A percentile compares a stretch with the other conserved stretches of the same genome.
Evolutionary conservation across 306 rosid species (phyloP).

Genomic region (Arachis stenosperma): DNA sequence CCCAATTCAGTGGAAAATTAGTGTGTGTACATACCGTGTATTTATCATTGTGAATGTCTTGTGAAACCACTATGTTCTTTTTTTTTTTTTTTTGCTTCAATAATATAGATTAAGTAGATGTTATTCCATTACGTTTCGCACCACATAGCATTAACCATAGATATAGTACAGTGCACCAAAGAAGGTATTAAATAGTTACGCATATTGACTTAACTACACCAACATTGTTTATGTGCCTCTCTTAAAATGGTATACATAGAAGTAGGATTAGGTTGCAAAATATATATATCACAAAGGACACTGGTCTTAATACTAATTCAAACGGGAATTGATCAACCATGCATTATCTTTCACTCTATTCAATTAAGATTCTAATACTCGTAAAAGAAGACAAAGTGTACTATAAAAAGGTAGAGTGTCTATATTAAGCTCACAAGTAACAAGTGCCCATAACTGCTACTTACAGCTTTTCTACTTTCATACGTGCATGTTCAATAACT

Average conservation of each 20-base stretch:
- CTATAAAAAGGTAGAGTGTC: background rate
- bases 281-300: background rate
- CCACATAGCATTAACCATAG: background rate
- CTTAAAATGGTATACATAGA: background rate
- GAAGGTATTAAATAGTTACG: background rate
- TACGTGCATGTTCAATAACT: no score
- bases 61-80: no score
- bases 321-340: background rate
- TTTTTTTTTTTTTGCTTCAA: no score
- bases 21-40: no score
- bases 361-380: background rate
- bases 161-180: background rate
- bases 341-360: background rate
- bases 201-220: background rate
- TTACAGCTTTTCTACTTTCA: background rate
- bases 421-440: no score
- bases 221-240: background rate
- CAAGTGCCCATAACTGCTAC: no score
- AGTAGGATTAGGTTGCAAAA: background rate
- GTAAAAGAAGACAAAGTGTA: background rate
- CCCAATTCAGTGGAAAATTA: no score
- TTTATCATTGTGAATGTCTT: no score
- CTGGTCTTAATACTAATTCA: background rate
- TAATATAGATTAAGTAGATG: no score
- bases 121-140: background rate